These are phyloP conservation scores for Phoenix dactylifera DNA, from an alignment of 176 grass and related monocot genomes.

Conservation along the genomic window DNA sequence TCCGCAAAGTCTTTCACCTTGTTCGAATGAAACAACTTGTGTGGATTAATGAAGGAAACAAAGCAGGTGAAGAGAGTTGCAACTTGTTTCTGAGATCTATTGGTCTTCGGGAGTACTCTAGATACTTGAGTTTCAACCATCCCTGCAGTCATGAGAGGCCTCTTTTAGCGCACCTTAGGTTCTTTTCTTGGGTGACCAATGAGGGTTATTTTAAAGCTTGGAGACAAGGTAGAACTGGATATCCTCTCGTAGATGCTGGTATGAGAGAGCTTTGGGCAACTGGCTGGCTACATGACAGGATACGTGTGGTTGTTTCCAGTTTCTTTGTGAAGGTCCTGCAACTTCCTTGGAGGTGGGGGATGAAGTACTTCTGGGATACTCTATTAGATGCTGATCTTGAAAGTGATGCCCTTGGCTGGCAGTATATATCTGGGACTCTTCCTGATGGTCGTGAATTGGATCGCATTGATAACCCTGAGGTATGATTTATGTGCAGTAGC, in stretches of 20 bases:
- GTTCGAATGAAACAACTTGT: slow-evolving; percentile 91
- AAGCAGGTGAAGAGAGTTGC: slow-evolving; percentile 72
- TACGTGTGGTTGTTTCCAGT: slow-evolving; percentile 86
- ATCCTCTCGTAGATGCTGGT: slow-evolving; percentile 91
- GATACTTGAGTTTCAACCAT: slow-evolving; percentile 89
- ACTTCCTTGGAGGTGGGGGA: slow-evolving; percentile 94
- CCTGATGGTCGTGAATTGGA: slow-evolving; percentile 90
- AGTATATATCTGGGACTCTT: slow-evolving; percentile 85
- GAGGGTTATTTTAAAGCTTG: slow-evolving; percentile 76
- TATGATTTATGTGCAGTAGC: slow-evolving; percentile 12
- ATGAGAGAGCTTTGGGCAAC: slow-evolving; percentile 98
- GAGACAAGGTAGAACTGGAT: slow-evolving; percentile 90
- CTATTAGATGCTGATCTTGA: slow-evolving; percentile 97
- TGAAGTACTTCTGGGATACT: slow-evolving; percentile 99
- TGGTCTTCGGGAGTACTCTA: slow-evolving; percentile 82
- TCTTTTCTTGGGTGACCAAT: slow-evolving; percentile 79
- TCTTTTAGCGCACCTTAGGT: slow-evolving; percentile 71
- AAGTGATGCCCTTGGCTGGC: slow-evolving; percentile 97
- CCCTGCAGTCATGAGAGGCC: slow-evolving; percentile 80
- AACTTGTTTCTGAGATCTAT: slow-evolving; percentile 72
- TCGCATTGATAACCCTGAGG: slow-evolving; percentile 95
- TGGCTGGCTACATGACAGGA: slow-evolving; percentile 89
- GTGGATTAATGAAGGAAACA: slow-evolving; percentile 78
- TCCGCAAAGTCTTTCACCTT: slow-evolving; percentile 94
- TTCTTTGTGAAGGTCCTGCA: slow-evolving; percentile 98